Evolutionary conservation across 306 rosid genomes (phyloP), one percentile per base, ranked within the genome.

Genomic region (Quercus suber): DNA sequence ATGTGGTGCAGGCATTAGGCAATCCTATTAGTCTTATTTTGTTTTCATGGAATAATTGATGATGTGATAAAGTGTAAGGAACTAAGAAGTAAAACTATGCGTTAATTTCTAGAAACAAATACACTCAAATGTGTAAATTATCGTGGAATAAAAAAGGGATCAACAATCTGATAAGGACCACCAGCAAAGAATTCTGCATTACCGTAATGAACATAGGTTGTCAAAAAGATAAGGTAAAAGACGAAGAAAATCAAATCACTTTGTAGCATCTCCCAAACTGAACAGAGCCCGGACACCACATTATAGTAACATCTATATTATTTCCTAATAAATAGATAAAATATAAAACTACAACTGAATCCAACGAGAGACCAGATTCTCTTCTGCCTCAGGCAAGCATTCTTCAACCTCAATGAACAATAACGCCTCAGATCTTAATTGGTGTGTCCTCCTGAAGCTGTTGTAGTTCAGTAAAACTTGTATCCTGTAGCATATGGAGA

Each of bases 311-410:
- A 49, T 28, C 59, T 37, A 51, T 60, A 68, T 68, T 63, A 63
- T 57, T 37, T 75, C 80, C 80, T 73, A 11, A 68, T 41, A 67
- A 80, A 71, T 49, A 73, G 68, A 23, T 33, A 27, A 63, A 74
- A 55, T 37, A 82, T 17, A 79, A 53, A 73, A 73, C 74, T 49
- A 57, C 23, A 18, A 31, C 18, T 19, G 4, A 65, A 15, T 65
- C 21, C 18, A n/a, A 14, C 21, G 21, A 31, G n/a, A 25, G 67
- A 33, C 67, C 31, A 60, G 67, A 60, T 31, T 65, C 45, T 31
- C 71, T 65, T n/a, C 19, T 33, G 15, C 51, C 3, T 13, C 9
- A 33, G 17, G 72, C 41, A 68, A 68, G 72, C 52, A 35, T 68
- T 35, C 72, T 35, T 23, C 53, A 35, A n/a, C 14, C 17, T n/a